phyloP scores from a whole-genome alignment of 2,329 filamentous ascomycete genomes.

The Hypoxylon sp. region DNA sequence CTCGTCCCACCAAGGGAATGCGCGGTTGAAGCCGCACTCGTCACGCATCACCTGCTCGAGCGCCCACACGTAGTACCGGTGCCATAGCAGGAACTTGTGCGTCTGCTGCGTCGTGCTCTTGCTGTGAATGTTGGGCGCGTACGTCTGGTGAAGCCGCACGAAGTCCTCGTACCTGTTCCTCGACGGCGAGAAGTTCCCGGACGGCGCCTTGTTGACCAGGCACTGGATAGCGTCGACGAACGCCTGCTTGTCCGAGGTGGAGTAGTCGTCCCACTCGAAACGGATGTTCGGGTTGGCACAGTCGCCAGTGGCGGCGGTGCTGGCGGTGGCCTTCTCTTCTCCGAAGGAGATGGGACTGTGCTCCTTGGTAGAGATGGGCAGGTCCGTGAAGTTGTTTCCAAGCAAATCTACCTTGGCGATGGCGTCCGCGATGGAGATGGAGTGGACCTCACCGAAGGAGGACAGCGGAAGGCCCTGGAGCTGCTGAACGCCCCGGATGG shows the following conservation, averaged over 20 bases:
- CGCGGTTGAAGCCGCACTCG: slow-evolving; percentile 51
- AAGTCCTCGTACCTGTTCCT: slow-evolving; percentile 52
- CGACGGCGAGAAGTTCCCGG: slow-evolving; percentile 44
- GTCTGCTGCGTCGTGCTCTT: slow-evolving; percentile 46
- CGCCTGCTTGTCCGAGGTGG: slow-evolving; percentile 46
- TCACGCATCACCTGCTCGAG: slow-evolving; percentile 49
- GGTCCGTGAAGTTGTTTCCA: slow-evolving; percentile 45
- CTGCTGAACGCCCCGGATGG: slow-evolving; percentile 33
- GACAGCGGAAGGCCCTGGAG: slow-evolving; percentile 39
- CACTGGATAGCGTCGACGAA: slow-evolving; percentile 49
- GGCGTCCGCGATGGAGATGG: slow-evolving; percentile 39
- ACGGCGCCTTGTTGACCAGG: slow-evolving; percentile 45
- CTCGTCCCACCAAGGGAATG: slow-evolving; percentile 53
- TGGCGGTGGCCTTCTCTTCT: slow-evolving; percentile 17
- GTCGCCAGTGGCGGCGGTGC: slow-evolving; percentile 31
- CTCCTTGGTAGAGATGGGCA: slow-evolving; percentile 40
- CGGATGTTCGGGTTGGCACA: slow-evolving; percentile 49
- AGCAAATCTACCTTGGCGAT: slow-evolving; percentile 39
- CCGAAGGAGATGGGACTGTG: neutral
- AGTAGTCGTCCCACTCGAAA: slow-evolving; percentile 51
- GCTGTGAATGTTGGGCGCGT: slow-evolving; percentile 51
- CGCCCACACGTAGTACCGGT: slow-evolving; percentile 51
- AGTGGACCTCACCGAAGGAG: slow-evolving; percentile 41
- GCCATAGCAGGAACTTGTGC: slow-evolving; percentile 52
- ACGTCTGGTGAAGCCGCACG: slow-evolving; percentile 49